Base-by-base conservation (phyloP, 2,329 filamentous ascomycete genomes). In the Periconia sp. region DNA sequence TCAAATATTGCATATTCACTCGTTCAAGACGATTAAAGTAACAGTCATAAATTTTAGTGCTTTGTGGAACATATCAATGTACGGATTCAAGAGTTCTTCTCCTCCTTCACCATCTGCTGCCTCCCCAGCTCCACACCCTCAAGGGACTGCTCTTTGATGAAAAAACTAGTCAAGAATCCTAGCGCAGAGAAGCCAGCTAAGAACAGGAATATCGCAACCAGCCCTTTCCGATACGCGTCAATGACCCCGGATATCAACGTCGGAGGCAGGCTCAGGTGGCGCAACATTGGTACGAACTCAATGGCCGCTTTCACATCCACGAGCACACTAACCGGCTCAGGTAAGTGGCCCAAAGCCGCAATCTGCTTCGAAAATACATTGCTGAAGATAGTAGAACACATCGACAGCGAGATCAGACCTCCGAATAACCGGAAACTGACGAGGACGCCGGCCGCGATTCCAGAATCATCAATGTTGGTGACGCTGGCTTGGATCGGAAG, bases 341-440 rank as follows among this genome's bases (percentile, higher is more conserved):
- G 54, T 18, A 59, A 40, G 1, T 46, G 2, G 10, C 20, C 47
- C 15, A 53, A 13, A 15, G 5, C 8, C 13, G 44, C 23, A 15
- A 55, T 55, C 17, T 15, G 6, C 31, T 17, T 41, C 23, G 20
- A 30, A 31, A 53, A 53, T 7, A 45, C 30, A 37, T 20, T 53
- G 27, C 23, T 71, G 55, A 76, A 76, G 0, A 69, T 58, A 0
- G 67, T 68, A 13, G 74, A 66, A 6, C 59, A 60, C n/a, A 74
- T 59, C 0, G 74, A 60, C 1, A 74, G 68, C 1, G 73, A 73
- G 10, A 76, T 50, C 1, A 76, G 61, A 6, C 60, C 69, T 1
- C 74, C 74, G 37, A 76, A 66, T 0, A 75, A 59, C 1, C 74
- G 69, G 45, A 74, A 64, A 0, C 64, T 61, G 3, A 74, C 52